These are phyloP conservation scores for Papiliotrema fonsecae DNA, from an alignment of 1,284 basidiomycete species.

Conservation along the genomic window DNA sequence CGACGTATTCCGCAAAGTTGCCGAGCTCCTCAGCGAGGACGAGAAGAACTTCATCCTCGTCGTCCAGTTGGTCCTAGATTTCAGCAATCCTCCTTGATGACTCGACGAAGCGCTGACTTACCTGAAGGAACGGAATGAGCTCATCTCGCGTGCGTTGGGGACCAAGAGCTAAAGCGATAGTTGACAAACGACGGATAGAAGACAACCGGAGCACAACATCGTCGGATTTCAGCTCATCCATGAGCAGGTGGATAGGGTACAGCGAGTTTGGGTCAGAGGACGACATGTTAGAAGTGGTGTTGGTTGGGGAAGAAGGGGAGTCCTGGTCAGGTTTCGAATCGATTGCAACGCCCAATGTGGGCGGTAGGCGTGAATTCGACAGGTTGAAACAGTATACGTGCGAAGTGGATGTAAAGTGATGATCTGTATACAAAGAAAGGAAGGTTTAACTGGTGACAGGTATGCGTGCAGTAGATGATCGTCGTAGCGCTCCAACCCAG, in stretches of 20 bases:
- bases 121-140: slow-evolving; percentile 83
- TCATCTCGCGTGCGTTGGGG: slow-evolving; percentile 93
- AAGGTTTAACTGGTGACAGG: neutral
- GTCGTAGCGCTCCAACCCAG: neutral
- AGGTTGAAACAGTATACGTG: too few species aligned
- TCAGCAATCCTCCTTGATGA: slow-evolving; percentile 3
- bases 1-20: slow-evolving; percentile 88
- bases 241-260: slow-evolving; percentile 48
- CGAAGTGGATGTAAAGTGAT: too few species aligned
- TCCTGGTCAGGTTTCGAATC: neutral
- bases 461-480: too few species aligned
- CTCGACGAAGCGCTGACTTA: slow-evolving; percentile 4
- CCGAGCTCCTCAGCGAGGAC: slow-evolving; percentile 96
- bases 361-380: too few species aligned
- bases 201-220: slow-evolving; percentile 91
- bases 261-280: slow-evolving; percentile 26
- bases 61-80: slow-evolving; percentile 90
- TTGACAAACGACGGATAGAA: slow-evolving; percentile 96
- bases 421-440: neutral
- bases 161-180: slow-evolving; percentile 95
- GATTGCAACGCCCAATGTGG: too few species aligned
- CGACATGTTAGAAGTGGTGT: slow-evolving; percentile 19
- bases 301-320: neutral
- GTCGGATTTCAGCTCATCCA: slow-evolving; percentile 79
- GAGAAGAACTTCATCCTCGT: slow-evolving; percentile 97